Conservation (phyloP, 352 stramenopile genomes). For the Pythium volutum region DNA sequence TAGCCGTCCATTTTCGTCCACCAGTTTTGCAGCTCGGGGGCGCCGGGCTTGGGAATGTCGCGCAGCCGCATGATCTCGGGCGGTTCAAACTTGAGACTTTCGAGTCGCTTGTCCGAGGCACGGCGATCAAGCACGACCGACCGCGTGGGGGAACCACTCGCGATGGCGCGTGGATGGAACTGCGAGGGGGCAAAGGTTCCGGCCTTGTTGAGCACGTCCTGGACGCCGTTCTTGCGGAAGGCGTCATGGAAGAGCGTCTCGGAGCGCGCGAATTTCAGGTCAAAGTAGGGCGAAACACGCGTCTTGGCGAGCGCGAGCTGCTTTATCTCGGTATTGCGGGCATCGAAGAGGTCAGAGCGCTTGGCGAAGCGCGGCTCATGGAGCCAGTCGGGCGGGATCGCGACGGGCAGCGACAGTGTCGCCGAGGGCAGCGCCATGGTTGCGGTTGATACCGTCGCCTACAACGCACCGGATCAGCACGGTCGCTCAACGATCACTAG, state of each 20-base stretch:
- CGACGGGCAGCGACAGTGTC: constrained; percentile 18
- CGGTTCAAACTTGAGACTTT: constrained; percentile 53
- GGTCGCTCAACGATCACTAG: too few species aligned
- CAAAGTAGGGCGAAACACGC: constrained; percentile 25
- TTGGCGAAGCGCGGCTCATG: constrained; percentile 41
- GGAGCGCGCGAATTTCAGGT: constrained; percentile 36
- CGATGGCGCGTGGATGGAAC: constrained; percentile 36
- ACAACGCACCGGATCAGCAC: too few species aligned
- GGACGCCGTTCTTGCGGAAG: constrained; percentile 46
- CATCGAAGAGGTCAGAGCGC: constrained; percentile 46
- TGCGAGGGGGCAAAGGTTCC: constrained; percentile 18
- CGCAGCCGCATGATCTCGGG: constrained; percentile 43
- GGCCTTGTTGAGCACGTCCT: constrained; percentile 26
- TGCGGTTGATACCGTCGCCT: background rate
- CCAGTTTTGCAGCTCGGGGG: constrained; percentile 41
- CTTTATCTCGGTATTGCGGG: constrained; percentile 38
- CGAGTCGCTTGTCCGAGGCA: constrained; percentile 28
- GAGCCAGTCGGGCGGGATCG: constrained; percentile 59
- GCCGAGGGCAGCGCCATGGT: constrained; percentile 7
- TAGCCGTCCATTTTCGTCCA: constrained; percentile 59
- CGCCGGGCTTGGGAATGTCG: constrained; percentile 44
- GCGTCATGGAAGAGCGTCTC: constrained; percentile 52
- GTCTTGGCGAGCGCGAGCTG: constrained; percentile 34
- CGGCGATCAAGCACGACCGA: constrained; percentile 33
- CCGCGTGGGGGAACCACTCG: constrained; percentile 40